phyloP scores from a whole-genome alignment of 1,284 basidiomycete genomes.

The Microbotryomycetes sp. region DNA sequence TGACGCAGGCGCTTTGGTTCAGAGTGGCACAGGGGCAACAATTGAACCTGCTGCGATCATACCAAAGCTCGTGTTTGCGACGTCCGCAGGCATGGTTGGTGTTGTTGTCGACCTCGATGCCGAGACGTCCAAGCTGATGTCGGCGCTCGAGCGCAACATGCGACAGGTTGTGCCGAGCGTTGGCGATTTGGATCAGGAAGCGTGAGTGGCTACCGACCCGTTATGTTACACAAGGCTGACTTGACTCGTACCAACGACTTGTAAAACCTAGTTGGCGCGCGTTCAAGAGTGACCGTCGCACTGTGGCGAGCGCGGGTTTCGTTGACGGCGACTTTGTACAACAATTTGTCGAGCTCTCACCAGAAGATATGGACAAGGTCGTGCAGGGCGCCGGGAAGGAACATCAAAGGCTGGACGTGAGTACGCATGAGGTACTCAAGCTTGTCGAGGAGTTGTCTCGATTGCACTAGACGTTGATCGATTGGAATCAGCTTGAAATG shows the following conservation, averaged over 20 bases:
- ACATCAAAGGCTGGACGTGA: conserved; percentile 16
- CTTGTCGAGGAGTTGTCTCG: conserved; percentile 31
- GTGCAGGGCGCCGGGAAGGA: conserved; percentile 29
- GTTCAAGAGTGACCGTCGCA: conserved; percentile 47
- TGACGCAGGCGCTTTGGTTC: no score
- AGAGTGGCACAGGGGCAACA: no score
- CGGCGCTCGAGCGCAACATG: conserved; percentile 71
- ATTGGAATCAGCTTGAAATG: no score
- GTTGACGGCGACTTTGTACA: conserved; percentile 74
- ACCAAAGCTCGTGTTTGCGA: conserved; percentile 62
- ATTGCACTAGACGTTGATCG: no score
- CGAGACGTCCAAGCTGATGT: conserved; percentile 56
- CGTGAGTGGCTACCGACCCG: conserved; percentile 52
- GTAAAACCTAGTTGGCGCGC: conserved; percentile 66
- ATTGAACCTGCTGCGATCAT: no score
- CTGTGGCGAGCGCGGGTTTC: conserved; percentile 56
- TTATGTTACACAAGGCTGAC: no score
- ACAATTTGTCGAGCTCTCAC: conserved; percentile 21
- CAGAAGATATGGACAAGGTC: conserved; percentile 17
- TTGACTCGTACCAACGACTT: no score
- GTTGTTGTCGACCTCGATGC: conserved; percentile 60
- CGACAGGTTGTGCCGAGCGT: conserved; percentile 51
- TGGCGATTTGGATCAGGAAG: conserved; percentile 58
- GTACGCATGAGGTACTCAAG: conserved; percentile 16
- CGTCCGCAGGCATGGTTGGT: conserved; percentile 71